These are phyloP conservation scores for Aphanocladium album DNA, from an alignment of 2,329 filamentous ascomycete genomes.

Conservation along the genomic window DNA sequence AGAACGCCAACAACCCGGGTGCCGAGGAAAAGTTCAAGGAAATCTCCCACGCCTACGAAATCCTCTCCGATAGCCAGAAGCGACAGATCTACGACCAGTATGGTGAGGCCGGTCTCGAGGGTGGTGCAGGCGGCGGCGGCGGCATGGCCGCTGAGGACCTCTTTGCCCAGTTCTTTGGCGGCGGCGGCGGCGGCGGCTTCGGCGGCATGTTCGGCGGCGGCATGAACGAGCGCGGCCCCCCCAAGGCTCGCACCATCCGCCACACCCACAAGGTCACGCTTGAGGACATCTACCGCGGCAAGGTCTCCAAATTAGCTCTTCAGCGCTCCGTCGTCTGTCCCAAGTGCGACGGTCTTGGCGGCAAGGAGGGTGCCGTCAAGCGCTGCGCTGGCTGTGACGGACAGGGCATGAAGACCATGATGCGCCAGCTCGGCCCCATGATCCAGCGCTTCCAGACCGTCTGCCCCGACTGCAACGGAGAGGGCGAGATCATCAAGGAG, in stretches of 20 bases:
- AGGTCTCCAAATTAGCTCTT: slow-evolving; percentile 93
- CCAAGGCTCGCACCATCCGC: slow-evolving; percentile 90
- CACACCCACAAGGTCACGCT: slow-evolving; percentile 98
- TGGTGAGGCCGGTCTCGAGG: slow-evolving; percentile 94
- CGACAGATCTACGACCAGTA: slow-evolving; percentile 92
- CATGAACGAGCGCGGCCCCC: slow-evolving; percentile 73
- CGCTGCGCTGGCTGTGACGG: slow-evolving; percentile 88
- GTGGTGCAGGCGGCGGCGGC: slow-evolving; percentile 67
- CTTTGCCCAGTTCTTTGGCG: slow-evolving; percentile 95
- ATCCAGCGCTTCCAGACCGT: slow-evolving; percentile 99
- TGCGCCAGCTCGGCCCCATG: slow-evolving; percentile 99
- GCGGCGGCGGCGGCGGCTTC: slow-evolving; percentile 52
- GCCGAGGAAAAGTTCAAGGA: slow-evolving; percentile 99
- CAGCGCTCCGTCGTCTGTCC: slow-evolving; percentile 97
- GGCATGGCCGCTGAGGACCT: slow-evolving; percentile 96
- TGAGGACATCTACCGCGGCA: slow-evolving; percentile 96
- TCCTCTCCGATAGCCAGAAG: slow-evolving; percentile 88
- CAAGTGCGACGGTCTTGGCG: slow-evolving; percentile 88
- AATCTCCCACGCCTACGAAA: slow-evolving; percentile 90
- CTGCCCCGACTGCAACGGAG: slow-evolving; percentile 95
- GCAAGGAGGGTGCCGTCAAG: slow-evolving; percentile 97
- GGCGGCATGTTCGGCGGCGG: slow-evolving; percentile 72
- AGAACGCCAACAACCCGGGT: slow-evolving; percentile 89
- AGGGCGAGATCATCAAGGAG: slow-evolving; percentile 93
- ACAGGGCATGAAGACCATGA: slow-evolving; percentile 99